Evolutionary conservation across 805 yeast species (phyloP), one percentile per base, ranked within the genome.

Genomic region (Saccharomycopsis sp.): DNA sequence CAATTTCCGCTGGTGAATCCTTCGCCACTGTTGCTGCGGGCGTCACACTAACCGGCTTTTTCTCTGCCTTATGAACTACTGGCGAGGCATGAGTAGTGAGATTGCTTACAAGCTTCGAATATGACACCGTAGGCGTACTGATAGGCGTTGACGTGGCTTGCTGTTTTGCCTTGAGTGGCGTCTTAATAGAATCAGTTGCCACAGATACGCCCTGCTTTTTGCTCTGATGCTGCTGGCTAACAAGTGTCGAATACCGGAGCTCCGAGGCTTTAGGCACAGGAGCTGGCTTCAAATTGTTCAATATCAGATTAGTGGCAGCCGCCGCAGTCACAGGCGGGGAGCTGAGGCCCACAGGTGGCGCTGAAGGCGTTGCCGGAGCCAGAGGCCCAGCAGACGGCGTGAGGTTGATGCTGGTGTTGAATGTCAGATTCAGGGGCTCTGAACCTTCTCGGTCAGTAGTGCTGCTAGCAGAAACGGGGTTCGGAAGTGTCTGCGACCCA

Each of bases 251-350:
- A 75, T 84, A 82, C 65, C 82, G 82, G 56, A 82, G 69, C 53
- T 79, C 82, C 7, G 78, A 74, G 7, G 83, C 78, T 1, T 77
- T 69, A 12, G 85, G 86, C 3, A 80, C 73, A 2, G 80, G 71
- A 1, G 86, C 84, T 0, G 86, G 86, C 65, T 79, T 81, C 62
- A 80, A 59, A 50, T 65, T 68, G 24, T 64, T 65, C 38, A 63
- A 57, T 23, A 65, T 54, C 22, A 56, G 44, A 19, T 5, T 44
- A 12, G 49, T 50, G 50, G n/a, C 25, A 47, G 24, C 58, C 12
- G 59, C 51, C 2, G 66, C 53, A 34, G 64, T 44, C 1, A 57
- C 44, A 2, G 62, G 3, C 51, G 17, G 22, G 49, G 9, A 17
- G 34, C 54, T 3, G 58, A 15, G 17, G 52, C 20, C 5, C 38